A percentile compares a stretch with the other conserved stretches of the same genome.
phyloP scores from a whole-genome alignment of 2,329 filamentous ascomycete genomes.

The Nemania sp. region DNA sequence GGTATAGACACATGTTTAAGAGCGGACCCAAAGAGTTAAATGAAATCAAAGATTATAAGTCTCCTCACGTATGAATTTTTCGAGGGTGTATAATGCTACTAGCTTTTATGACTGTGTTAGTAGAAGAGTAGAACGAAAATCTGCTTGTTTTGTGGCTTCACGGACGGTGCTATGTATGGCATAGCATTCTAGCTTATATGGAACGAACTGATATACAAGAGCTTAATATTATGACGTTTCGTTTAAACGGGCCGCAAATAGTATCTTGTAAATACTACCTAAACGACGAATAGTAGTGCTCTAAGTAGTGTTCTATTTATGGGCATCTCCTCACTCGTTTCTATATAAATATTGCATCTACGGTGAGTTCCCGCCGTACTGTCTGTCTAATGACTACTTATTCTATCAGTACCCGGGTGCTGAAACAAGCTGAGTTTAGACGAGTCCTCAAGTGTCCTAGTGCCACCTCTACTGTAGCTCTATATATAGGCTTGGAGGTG shows the following conservation, averaged over 20 bases:
- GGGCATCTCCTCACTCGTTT: no score
- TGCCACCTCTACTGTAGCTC: background rate
- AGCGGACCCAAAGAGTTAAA: slow-evolving; percentile 40
- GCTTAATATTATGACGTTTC: no score
- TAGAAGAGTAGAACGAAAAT: background rate
- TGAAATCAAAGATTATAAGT: slow-evolving; percentile 9
- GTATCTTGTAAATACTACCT: no score
- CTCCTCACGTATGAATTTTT: slow-evolving; percentile 2
- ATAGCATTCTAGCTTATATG: background rate
- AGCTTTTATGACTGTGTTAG: background rate
- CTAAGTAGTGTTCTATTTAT: no score
- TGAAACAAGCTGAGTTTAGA: no score
- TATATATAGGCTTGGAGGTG: background rate
- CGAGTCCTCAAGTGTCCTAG: background rate
- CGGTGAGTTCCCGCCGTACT: no score
- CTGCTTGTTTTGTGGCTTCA: background rate
- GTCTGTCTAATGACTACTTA: no score
- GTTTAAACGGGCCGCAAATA: no score
- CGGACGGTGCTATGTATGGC: background rate
- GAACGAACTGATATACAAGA: no score
- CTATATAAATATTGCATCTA: no score
- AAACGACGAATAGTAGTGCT: background rate
- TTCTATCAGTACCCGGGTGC: no score
- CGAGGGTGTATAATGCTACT: background rate
- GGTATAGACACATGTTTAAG: slow-evolving; percentile 33